These are phyloP conservation scores for Colletotrichum noveboracense DNA, from an alignment of 2,329 filamentous ascomycete genomes.

Conservation along the genomic window DNA sequence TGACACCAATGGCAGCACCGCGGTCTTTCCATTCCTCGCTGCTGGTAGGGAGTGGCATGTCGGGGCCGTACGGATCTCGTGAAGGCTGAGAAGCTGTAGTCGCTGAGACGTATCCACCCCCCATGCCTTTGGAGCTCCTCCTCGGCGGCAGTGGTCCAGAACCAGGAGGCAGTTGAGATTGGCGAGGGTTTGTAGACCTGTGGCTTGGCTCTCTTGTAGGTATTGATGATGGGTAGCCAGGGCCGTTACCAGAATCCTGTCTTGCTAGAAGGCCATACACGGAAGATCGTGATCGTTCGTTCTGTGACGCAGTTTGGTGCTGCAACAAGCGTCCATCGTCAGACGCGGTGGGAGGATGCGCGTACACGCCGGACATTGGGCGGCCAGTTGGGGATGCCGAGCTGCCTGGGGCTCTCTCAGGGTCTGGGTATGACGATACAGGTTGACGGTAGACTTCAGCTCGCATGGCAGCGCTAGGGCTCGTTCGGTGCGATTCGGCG, in stretches of 20 bases:
- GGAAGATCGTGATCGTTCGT: conserved; percentile 63
- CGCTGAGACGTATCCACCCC: conserved; percentile 56
- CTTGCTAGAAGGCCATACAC: conserved; percentile 60
- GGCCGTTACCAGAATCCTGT: conserved; percentile 67
- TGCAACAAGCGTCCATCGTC: conserved; percentile 33
- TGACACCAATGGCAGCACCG: conserved; percentile 84
- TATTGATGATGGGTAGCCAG: conserved; percentile 60
- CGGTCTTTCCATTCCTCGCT: conserved; percentile 96
- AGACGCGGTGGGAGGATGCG: conserved; percentile 7
- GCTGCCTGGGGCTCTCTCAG: background rate
- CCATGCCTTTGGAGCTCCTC: conserved; percentile 76
- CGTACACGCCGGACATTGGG: conserved; percentile 27
- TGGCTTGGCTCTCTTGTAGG: conserved; percentile 73
- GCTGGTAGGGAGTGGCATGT: conserved; percentile 55
- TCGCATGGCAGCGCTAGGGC: conserved; percentile 9
- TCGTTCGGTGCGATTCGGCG: conserved; percentile 11
- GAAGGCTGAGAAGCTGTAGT: conserved; percentile 47
- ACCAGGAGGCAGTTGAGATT: conserved; percentile 52
- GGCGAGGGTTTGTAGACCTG: conserved; percentile 68
- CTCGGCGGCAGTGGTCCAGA: conserved; percentile 74
- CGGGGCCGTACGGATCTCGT: conserved; percentile 38
- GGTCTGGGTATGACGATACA: background rate
- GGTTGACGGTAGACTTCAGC: conserved; percentile 15
- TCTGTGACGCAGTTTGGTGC: conserved; percentile 58
- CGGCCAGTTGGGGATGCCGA: background rate